Percentiles rank a stretch among this genome's conserved stretches.
phyloP scores from a whole-genome alignment of 257 asterid genomes.

The Thymus quinquecostatus region DNA sequence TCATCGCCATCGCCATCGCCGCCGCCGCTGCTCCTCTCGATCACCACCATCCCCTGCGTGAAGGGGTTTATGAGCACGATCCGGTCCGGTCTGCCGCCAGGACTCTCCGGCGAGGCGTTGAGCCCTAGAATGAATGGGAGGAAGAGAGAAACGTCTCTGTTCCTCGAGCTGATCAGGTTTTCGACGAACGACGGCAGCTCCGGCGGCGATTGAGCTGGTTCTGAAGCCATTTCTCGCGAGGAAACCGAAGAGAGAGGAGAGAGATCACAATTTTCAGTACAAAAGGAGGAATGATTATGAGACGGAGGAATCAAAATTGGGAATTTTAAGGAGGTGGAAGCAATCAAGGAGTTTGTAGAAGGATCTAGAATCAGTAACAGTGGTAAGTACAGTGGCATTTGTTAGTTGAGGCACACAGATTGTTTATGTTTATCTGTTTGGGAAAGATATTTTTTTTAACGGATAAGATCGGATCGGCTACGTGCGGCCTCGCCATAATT shows the following conservation, averaged over 20 bases:
- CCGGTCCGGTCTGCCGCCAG: constrained; percentile 40
- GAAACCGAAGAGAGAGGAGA: background rate
- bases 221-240: constrained; percentile 54
- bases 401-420: background rate
- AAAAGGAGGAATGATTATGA: background rate
- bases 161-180: constrained; percentile 43
- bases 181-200: constrained; percentile 38
- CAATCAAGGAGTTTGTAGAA: constrained; percentile 46
- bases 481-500: constrained; percentile 5
- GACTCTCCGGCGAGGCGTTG: constrained; percentile 26
- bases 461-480: background rate
- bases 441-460: constrained; percentile 5
- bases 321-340: constrained; percentile 36
- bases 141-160: constrained; percentile 50
- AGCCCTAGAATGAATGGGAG: constrained; percentile 51
- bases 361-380: constrained; percentile 37
- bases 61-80: constrained; percentile 60
- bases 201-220: constrained; percentile 21
- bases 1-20: background rate
- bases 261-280: background rate
- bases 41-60: constrained; percentile 59
- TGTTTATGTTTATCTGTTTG: constrained; percentile 16
- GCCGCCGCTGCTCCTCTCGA: constrained; percentile 36
- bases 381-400: background rate
- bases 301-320: background rate